Evolutionary conservation across 352 stramenopile genomes (phyloP).

Genomic region (Achlya hypogyna): DNA sequence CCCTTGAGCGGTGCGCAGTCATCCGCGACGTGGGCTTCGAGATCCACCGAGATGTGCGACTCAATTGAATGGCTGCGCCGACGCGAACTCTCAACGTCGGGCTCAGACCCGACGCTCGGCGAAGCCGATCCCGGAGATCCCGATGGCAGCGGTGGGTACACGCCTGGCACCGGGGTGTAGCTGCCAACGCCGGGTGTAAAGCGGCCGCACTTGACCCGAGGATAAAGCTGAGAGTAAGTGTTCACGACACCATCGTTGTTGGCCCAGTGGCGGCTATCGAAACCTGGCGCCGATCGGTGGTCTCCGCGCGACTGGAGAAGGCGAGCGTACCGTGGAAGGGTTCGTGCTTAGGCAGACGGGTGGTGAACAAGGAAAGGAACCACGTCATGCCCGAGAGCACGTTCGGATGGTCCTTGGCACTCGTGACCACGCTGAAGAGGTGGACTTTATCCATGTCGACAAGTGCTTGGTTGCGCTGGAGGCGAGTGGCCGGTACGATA

Average conservation of each 20-base stretch:
- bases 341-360: constrained; percentile 33
- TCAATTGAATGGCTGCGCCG: not conserved
- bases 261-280: not conserved
- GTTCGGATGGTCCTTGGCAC: constrained; percentile 23
- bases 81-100: not conserved
- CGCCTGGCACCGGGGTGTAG: not conserved
- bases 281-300: too few relatives aligned
- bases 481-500: constrained; percentile 37
- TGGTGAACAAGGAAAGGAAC: constrained; percentile 47
- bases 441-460: constrained; percentile 33
- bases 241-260: constrained; percentile 16
- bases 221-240: constrained; percentile 10
- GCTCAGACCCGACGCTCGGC: not conserved
- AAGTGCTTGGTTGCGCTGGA: constrained; percentile 41
- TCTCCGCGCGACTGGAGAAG: too few relatives aligned
- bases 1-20: not conserved
- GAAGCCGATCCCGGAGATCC: too few relatives aligned
- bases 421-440: constrained; percentile 68
- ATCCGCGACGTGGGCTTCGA: not conserved
- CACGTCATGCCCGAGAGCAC: constrained; percentile 47
- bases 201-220: not conserved
- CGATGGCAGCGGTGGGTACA: not conserved
- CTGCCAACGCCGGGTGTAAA: not conserved
- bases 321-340: constrained; percentile 37
- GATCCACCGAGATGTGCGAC: constrained; percentile 14